Base-by-base conservation (phyloP, 139 green algal species). In the Chlamydomonas sphaeroides region DNA sequence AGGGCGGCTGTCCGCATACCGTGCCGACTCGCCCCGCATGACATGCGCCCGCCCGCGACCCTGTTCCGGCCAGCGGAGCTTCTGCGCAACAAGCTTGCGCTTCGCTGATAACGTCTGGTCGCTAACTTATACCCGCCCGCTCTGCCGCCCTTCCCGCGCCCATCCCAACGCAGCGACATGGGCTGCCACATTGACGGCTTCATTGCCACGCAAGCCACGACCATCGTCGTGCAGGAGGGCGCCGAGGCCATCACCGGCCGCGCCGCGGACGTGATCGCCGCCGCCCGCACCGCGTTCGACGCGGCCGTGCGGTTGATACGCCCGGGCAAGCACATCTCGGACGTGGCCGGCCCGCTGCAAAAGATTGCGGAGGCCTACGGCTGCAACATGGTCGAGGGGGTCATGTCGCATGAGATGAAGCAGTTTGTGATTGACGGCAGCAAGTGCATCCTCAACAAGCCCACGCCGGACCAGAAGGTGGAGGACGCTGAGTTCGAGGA, bases 101-200 rank as follows among this genome's bases (percentile, higher is more conserved):
- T n/a, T n/a, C n/a, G n/a, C n/a, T n/a, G n/a, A n/a, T n/a, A n/a
- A n/a, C n/a, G n/a, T n/a, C n/a, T n/a, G n/a, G n/a, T n/a, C n/a
- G n/a, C n/a, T n/a, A n/a, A n/a, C n/a, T n/a, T n/a, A n/a, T n/a
- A n/a, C n/a, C n/a, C n/a, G n/a, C n/a, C n/a, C n/a, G n/a, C n/a
- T n/a, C n/a, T n/a, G n/a, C n/a, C n/a, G n/a, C n/a, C n/a, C n/a
- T n/a, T n/a, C n/a, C n/a, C n/a, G n/a, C n/a, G n/a, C n/a, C n/a
- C n/a, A n/a, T n/a, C n/a, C n/a, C n/a, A n/a, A n/a, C n/a, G 80
- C 91, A 97, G 93, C 61, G 97, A 99, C 84, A 78, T 99, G 56
- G 97, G 95, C 28, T 91, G 85, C 78, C 97, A 99, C 91, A 98
- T 99, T 65, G 96, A 99, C 78, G 97, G 97, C 61, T 99, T 97